Conservation (phyloP, 202 grass and related monocot species). For the Digitaria exilis region DNA sequence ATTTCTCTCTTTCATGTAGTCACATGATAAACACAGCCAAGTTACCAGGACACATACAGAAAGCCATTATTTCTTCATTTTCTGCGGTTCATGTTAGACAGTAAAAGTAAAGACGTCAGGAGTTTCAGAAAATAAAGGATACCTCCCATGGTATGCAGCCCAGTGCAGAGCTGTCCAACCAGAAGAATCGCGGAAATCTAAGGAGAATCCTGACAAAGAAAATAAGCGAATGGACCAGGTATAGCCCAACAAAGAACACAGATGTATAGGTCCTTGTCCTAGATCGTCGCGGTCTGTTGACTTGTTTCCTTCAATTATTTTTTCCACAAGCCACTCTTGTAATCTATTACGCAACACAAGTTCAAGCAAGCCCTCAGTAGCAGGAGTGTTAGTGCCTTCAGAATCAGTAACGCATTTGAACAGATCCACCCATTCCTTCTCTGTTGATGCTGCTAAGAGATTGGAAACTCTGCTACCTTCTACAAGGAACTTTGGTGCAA, state of each 20-base stretch:
- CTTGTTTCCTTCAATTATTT: slow-evolving; percentile 72
- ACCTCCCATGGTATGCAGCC: slow-evolving; percentile 88
- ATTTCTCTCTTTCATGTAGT: slow-evolving; percentile 9
- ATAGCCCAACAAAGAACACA: slow-evolving; percentile 93
- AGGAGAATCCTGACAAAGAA: slow-evolving; percentile 79
- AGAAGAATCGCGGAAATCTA: slow-evolving; percentile 95
- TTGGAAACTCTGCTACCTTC: slow-evolving; percentile 64
- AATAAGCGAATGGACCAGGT: slow-evolving; percentile 79
- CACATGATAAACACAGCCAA: neutral
- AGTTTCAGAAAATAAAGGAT: slow-evolving; percentile 45
- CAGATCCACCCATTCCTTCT: slow-evolving; percentile 82
- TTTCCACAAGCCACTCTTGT: slow-evolving; percentile 96
- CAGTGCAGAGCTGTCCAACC: slow-evolving; percentile 98
- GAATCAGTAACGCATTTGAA: slow-evolving; percentile 48
- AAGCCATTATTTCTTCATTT: neutral
- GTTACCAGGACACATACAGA: neutral
- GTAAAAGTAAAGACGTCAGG: slow-evolving; percentile 15
- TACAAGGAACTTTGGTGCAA: slow-evolving; percentile 59
- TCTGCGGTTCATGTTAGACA: slow-evolving; percentile 22
- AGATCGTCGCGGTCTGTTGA: slow-evolving; percentile 65
- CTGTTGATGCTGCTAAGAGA: slow-evolving; percentile 60
- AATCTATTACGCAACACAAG: slow-evolving; percentile 82
- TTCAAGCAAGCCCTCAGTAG: slow-evolving; percentile 71
- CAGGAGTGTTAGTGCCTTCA: slow-evolving; percentile 33
- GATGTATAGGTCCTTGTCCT: slow-evolving; percentile 92